Base-by-base conservation (phyloP, 2,329 filamentous ascomycete species). In the Cytospora paraplurivora region DNA sequence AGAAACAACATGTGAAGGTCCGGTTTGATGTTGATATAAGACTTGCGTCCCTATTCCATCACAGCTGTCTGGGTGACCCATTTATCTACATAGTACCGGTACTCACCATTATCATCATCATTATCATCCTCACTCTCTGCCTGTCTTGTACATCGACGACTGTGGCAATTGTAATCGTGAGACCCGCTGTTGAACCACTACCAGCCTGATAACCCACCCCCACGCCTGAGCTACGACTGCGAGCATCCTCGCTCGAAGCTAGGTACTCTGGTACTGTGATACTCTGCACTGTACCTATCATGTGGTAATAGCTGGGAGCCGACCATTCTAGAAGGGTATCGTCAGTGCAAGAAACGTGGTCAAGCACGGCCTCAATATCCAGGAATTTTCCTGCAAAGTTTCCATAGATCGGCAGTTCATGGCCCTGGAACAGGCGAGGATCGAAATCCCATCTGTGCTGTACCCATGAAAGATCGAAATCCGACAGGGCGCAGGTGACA, bases 401-500 rank as follows among this genome's bases (percentile, higher is more conserved):
- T 54, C 59, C 59, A 51, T 62, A 53, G 21, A 58, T 53, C 55
- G 47, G 61, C 61, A 38, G 17, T 7, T 15, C 33, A 47, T 13
- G 17, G 11, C 27, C 21, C 21, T n/a, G 41, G 19, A 49, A 32
- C 27, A 50, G 35, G 47, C 12, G 17, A 34, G 37, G 44, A 34
- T 21, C 10, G 17, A 47, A 47, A 21, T 47, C 44, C 44, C 44
- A 47, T 47, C n/a, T 47, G n/a, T 19, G 21, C 44, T 19, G 27
- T 27, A 27, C 27, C 27, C 27, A 27, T 27, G 27, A 27, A 21
- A 47, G 44, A 47, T 47, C 44, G 44, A 47, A 47, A 19, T 47
- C 21, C 44, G 44, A 19, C n/a, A 21, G n/a, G n/a, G 15, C 19
- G 8, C 51, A 50, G 59, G 59, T 55, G 59, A 61, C 59, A 41